A percentile compares a stretch with the other conserved stretches of the same genome.
Evolutionary conservation across 768 basidiomycete genomes (phyloP).

Genomic region (Russula ochroleuca): DNA sequence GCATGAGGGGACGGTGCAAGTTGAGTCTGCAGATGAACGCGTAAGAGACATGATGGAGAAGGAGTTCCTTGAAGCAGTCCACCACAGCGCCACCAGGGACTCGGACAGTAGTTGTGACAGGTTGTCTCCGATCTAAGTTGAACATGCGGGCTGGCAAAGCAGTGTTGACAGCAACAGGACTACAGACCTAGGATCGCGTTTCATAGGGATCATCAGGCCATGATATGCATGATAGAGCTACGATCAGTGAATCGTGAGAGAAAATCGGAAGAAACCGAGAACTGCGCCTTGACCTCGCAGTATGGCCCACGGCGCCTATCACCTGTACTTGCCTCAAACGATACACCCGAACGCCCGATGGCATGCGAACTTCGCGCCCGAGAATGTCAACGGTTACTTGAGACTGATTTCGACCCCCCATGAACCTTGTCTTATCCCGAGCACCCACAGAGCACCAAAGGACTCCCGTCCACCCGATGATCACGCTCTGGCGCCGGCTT

Average conservation of each 20-base stretch:
- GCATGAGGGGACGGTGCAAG: too few relatives aligned
- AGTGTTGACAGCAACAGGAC: too few relatives aligned
- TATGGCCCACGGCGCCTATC: conserved; percentile 1
- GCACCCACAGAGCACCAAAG: background rate
- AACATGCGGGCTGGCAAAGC: too few relatives aligned
- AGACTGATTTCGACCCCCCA: background rate
- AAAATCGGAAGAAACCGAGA: background rate
- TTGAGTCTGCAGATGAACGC: too few relatives aligned
- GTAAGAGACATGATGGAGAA: too few relatives aligned
- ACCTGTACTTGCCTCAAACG: background rate
- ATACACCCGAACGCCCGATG: background rate
- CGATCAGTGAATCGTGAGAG: background rate
- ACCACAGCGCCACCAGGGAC: too few relatives aligned
- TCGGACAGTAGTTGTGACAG: too few relatives aligned
- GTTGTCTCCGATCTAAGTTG: too few relatives aligned
- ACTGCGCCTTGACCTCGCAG: background rate
- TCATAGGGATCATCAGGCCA: too few relatives aligned
- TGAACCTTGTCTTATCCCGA: background rate
- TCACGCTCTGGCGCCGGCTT: conserved; percentile 3
- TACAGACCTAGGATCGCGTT: too few relatives aligned
- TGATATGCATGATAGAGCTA: too few relatives aligned
- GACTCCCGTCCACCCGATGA: background rate
- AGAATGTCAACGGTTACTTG: background rate
- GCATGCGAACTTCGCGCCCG: background rate
- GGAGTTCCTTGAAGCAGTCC: too few relatives aligned